phyloP scores from a whole-genome alignment of 805 yeast genomes.

The Candida xiaguanensis region DNA sequence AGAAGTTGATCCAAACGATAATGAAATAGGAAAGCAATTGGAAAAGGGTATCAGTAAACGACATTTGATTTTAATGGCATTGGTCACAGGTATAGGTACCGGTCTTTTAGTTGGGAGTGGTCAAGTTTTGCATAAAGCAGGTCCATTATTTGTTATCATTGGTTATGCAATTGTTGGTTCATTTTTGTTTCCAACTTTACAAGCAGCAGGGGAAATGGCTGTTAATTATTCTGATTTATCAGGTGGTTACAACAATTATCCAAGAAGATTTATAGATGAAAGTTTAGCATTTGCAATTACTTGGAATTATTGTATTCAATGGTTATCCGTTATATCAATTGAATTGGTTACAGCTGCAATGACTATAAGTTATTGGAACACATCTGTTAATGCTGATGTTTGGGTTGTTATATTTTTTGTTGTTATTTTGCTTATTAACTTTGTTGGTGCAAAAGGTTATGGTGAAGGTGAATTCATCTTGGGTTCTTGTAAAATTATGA shows the following conservation, averaged over 20 bases:
- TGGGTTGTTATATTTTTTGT: slow-evolving; percentile 52
- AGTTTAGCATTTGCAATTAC: slow-evolving; percentile 58
- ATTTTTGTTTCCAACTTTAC: slow-evolving; percentile 35
- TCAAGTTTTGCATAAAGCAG: slow-evolving; percentile 31
- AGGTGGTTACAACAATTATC: slow-evolving; percentile 63
- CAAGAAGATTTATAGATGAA: slow-evolving; percentile 51
- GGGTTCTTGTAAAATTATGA: slow-evolving; percentile 33
- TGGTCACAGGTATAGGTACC: slow-evolving; percentile 40
- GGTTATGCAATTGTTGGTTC: slow-evolving; percentile 35
- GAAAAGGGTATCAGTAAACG: slow-evolving; percentile 35
- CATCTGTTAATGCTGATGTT: slow-evolving; percentile 48
- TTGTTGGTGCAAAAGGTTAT: slow-evolving; percentile 45
- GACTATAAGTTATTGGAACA: slow-evolving; percentile 56
- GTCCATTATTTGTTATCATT: slow-evolving; percentile 30
- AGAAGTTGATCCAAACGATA: slow-evolving; percentile 9
- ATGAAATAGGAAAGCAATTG: slow-evolving; percentile 22
- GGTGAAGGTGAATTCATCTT: slow-evolving; percentile 42
- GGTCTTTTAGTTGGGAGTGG: slow-evolving; percentile 43
- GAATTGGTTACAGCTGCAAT: slow-evolving; percentile 64
- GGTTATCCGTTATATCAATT: slow-evolving; percentile 59
- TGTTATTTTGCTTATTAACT: slow-evolving; percentile 42
- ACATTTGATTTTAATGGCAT: slow-evolving; percentile 35
- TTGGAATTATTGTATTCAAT: slow-evolving; percentile 61
- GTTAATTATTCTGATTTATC: slow-evolving; percentile 53
- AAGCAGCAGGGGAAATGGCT: slow-evolving; percentile 49